A percentile compares a stretch with the other conserved stretches of the same genome.
Evolutionary conservation across 352 stramenopile species (phyloP).

Genomic region (Phytophthora ohioensis): DNA sequence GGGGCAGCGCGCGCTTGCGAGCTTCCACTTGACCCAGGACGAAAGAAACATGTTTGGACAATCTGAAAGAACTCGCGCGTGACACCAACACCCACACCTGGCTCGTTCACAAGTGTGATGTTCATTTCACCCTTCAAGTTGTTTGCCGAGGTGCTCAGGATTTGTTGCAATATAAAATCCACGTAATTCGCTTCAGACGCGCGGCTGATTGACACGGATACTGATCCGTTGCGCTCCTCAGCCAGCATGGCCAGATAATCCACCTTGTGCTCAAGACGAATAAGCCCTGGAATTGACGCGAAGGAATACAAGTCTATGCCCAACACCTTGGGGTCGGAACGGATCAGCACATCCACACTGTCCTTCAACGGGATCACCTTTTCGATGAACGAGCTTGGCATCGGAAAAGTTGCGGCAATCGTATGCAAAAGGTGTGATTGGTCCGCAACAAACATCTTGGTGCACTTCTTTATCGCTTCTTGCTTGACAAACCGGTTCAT

Average conservation of each 20-base stretch:
- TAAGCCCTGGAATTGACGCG: conserved; percentile 45
- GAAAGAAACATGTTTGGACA: conserved; percentile 71
- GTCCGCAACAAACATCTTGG: conserved; percentile 48
- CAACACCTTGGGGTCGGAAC: conserved; percentile 77
- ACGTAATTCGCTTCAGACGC: conserved; percentile 68
- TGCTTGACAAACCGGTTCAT: conserved; percentile 63
- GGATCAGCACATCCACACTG: conserved; percentile 67
- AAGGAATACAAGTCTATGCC: conserved; percentile 74
- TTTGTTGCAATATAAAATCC: conserved; percentile 77
- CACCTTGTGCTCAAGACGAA: conserved; percentile 81
- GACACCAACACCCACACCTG: conserved; percentile 68
- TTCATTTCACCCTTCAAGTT: conserved; percentile 73
- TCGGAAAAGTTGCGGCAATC: conserved; percentile 52
- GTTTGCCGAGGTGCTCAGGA: conserved; percentile 54
- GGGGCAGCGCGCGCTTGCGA: conserved; percentile 4
- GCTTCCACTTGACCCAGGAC: conserved; percentile 25
- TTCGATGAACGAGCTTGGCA: conserved; percentile 46
- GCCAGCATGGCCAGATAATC: conserved; percentile 72
- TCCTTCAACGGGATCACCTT: conserved; percentile 53
- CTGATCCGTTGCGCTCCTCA: conserved; percentile 61
- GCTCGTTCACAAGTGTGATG: conserved; percentile 74
- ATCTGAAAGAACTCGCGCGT: conserved; percentile 83
- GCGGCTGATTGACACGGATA: conserved; percentile 69
- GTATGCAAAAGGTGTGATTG: conserved; percentile 61
- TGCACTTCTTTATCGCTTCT: conserved; percentile 57